Conservation (phyloP, 2,329 filamentous ascomycete genomes). For the Byssochlamys sp. region DNA sequence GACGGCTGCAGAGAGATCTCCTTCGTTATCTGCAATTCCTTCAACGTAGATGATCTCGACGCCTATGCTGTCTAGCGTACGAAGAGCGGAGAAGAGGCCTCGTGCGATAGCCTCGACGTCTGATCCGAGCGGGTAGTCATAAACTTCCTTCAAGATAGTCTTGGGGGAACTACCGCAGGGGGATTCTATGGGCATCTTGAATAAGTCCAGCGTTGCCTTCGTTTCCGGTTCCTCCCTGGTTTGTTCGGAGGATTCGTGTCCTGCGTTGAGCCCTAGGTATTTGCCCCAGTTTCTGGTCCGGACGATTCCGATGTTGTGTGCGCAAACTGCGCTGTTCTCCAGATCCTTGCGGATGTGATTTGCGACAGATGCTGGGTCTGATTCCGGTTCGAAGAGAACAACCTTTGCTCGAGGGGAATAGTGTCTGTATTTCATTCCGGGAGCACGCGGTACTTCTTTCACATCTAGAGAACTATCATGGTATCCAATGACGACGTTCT, state of each 20-base stretch:
- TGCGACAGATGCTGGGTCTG: slow-evolving; percentile 17
- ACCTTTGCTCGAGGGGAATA: slow-evolving; percentile 87
- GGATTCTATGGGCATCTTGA: slow-evolving; percentile 18
- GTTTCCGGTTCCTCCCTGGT: not conserved
- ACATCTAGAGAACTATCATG: slow-evolving; percentile 62
- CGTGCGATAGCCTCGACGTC: slow-evolving; percentile 68
- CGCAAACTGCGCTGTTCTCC: slow-evolving; percentile 18
- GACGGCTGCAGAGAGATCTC: slow-evolving; percentile 74
- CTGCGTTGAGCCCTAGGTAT: slow-evolving; percentile 18
- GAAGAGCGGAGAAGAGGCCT: slow-evolving; percentile 75
- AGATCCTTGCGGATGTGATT: slow-evolving; percentile 26
- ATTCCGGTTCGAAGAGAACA: slow-evolving; percentile 62
- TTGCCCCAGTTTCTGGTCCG: slow-evolving; percentile 28
- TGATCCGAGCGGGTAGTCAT: slow-evolving; percentile 65
- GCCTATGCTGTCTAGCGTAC: slow-evolving; percentile 69
- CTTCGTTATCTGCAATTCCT: slow-evolving; percentile 61
- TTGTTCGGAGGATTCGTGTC: slow-evolving; percentile 6
- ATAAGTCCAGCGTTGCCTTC: slow-evolving; percentile 16
- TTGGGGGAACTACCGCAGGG: slow-evolving; percentile 9
- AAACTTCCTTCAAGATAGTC: slow-evolving; percentile 27
- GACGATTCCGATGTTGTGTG: slow-evolving; percentile 30
- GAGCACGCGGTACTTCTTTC: slow-evolving; percentile 62
- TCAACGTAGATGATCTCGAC: slow-evolving; percentile 85
- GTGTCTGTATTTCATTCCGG: slow-evolving; percentile 98
- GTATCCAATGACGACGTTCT: slow-evolving; percentile 66